Base-by-base conservation (phyloP, 805 yeast species). In the Ogataea nonfermentans region DNA sequence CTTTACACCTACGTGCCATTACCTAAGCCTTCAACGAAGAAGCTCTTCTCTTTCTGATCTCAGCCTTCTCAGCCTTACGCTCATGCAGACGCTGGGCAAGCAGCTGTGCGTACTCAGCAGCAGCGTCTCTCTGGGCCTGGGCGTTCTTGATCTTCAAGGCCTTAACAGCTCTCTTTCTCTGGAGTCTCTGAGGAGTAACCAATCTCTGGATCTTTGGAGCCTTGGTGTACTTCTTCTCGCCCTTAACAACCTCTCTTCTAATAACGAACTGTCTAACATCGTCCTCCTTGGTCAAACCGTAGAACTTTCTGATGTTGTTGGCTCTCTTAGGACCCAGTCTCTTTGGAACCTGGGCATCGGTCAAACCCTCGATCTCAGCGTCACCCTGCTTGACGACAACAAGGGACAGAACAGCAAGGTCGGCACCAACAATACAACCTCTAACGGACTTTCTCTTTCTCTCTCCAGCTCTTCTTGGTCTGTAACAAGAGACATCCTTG, bases 291-390 rank as follows among this genome's bases (percentile, higher is more conserved):
- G 95, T 69, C 65, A 88, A 84, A 78, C 97, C 98, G 70, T 87
- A 93, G 95, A 93, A 93, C 77, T 93, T 91, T 85, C 98, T 90
- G 75, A 93, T 93, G 91, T 91, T 76, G 95, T 89, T 91, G 68
- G 99, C 99, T 85, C 99, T 89, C 95, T 93, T 93, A 76, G 99
- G 99, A 68, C 99, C 99, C 69, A 93, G 84, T 82, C 98, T 90
- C 84, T 91, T 93, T 78, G 99, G 96, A 67, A 84, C 83, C 69
- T 90, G 81, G 66, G 79, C 65, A 71, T 93, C 95, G 65, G 99
- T 93, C 66, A 93, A 79, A 73, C 99, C 99, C 64, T 76, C 95
- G 59, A 93, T 86, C 63, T 91, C 98, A 60, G 74, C 68, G 55
- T 93, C 99, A 75, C 99, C 99, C 77, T 87, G 95, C 83, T 93